Percentiles rank a stretch among this genome's conserved stretches.
Evolutionary conservation across 306 rosid species (phyloP).

Genomic region (Cicer bijugum): DNA sequence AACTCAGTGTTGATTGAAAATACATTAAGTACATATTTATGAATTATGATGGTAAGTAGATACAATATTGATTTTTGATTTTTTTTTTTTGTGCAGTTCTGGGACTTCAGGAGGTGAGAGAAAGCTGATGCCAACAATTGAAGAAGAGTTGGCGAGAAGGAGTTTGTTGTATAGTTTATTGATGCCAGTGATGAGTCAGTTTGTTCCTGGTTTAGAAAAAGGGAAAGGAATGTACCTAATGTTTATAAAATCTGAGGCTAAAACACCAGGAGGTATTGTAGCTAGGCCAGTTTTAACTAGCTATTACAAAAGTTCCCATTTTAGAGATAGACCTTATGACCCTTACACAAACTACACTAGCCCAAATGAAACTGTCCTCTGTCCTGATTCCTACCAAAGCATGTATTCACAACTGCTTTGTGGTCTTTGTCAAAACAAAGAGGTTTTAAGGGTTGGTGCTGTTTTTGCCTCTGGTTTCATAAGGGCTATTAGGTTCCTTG

Average conservation of each 20-base stretch:
- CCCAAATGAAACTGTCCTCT: constrained; percentile 90
- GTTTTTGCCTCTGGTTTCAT: constrained; percentile 98
- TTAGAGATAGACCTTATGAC: constrained; percentile 76
- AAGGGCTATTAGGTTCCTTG: constrained; percentile 83
- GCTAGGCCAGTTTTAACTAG: constrained; percentile 96
- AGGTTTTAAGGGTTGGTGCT: constrained; percentile 87
- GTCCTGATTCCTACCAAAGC: constrained; percentile 92
- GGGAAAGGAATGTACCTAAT: constrained; percentile 98
- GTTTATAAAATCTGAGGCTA: constrained; percentile 93
- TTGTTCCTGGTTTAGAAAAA: constrained; percentile 66
- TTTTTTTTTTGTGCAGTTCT: constrained; percentile 56
- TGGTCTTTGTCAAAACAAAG: constrained; percentile 78
- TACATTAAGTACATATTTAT: too few relatives aligned
- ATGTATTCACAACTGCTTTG: constrained; percentile 91
- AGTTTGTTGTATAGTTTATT: constrained; percentile 73
- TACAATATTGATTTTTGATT: neutral
- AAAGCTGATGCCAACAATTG: constrained; percentile 93
- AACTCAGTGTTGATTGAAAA: too few relatives aligned
- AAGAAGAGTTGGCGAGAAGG: constrained; percentile 80
- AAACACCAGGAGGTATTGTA: constrained; percentile 79
- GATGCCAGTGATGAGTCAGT: constrained; percentile 97
- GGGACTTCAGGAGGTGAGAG: constrained; percentile 99
- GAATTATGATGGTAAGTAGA: neutral
- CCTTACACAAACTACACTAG: constrained; percentile 97
- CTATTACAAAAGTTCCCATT: constrained; percentile 87